These are phyloP conservation scores for Lentinus brumalis DNA, from an alignment of 768 basidiomycete genomes.

Conservation along the genomic window DNA sequence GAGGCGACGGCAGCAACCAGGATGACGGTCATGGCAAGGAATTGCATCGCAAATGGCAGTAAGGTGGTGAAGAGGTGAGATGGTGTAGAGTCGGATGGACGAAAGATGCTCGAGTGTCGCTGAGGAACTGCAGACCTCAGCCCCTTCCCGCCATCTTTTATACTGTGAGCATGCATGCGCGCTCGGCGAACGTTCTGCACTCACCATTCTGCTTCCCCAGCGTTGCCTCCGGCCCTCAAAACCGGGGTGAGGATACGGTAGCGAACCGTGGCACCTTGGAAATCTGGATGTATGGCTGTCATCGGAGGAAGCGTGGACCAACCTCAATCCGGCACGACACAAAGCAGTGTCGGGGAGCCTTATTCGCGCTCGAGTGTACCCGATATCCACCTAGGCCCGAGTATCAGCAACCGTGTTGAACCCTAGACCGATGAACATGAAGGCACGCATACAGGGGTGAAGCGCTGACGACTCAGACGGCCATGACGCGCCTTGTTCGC, in stretches of 20 bases:
- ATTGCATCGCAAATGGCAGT: slow-evolving; percentile 8
- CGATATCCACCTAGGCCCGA: neutral
- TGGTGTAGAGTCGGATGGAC: neutral
- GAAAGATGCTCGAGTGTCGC: neutral
- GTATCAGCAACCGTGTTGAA: neutral
- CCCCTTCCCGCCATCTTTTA: neutral
- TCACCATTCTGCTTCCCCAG: neutral
- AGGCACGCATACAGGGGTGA: neutral
- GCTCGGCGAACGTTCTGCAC: neutral
- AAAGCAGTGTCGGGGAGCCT: neutral
- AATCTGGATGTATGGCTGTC: neutral
- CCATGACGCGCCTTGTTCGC: neutral
- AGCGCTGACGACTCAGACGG: neutral
- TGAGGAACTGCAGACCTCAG: neutral
- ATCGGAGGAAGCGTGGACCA: slow-evolving; percentile 11
- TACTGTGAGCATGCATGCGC: neutral
- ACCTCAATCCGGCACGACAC: slow-evolving; percentile 2
- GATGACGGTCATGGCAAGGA: slow-evolving; percentile 3
- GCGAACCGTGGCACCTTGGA: slow-evolving; percentile 4
- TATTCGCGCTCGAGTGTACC: neutral
- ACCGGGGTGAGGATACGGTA: neutral
- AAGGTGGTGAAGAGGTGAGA: neutral
- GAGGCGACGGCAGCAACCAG: slow-evolving; percentile 9
- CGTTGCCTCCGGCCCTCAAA: slow-evolving; percentile 2
- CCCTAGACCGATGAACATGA: slow-evolving; percentile 5